These are phyloP conservation scores for Mycena vitilis DNA, from an alignment of 768 basidiomycete genomes.

Conservation along the genomic window DNA sequence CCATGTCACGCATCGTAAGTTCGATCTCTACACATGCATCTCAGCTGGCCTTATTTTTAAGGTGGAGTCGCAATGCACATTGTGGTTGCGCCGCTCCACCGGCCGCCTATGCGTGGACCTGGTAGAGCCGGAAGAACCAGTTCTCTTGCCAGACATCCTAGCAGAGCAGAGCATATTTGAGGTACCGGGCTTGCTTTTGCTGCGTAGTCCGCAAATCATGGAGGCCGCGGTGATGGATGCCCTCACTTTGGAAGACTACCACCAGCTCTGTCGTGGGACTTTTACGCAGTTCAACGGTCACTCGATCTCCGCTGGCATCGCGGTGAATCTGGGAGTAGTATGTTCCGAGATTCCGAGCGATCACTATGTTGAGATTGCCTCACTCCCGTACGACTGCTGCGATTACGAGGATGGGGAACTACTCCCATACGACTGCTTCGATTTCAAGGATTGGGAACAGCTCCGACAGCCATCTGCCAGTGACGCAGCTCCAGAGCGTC, in stretches of 20 bases:
- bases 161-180: too few species aligned
- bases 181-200: neutral
- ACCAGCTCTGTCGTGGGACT: neutral
- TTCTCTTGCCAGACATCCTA: too few species aligned
- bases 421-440: neutral
- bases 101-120: constrained; percentile 2
- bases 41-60: neutral
- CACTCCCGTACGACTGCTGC: neutral
- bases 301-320: neutral
- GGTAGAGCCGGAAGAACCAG: neutral
- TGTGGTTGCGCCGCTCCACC: constrained; percentile 11
- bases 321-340: neutral
- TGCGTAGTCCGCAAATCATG: neutral
- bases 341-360: too few species aligned
- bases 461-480: too few species aligned
- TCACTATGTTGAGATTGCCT: too few species aligned
- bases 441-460: too few species aligned
- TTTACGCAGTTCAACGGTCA: neutral
- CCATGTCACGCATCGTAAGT: neutral
- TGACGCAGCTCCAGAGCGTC: too few species aligned
- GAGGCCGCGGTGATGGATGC: neutral
- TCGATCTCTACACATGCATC: too few species aligned
- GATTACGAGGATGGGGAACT: too few species aligned
- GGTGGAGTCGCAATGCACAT: neutral
- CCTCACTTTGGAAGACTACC: neutral